Evolutionary conservation across 1,284 basidiomycete genomes (phyloP).

Genomic region (Ganoderma resinaceum): DNA sequence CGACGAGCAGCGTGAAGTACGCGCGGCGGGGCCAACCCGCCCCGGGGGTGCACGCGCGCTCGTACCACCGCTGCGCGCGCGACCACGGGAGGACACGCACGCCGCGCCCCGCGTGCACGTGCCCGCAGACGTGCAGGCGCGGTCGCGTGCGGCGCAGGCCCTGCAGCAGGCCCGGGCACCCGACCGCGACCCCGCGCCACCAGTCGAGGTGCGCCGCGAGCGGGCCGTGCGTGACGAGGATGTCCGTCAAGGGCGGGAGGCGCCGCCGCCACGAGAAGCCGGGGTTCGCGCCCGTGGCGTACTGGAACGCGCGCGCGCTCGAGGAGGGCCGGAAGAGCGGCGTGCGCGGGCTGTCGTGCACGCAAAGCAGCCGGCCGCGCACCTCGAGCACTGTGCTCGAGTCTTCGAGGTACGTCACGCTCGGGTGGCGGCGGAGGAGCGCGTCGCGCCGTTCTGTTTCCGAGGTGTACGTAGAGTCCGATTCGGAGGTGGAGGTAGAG

Average conservation of each 20-base stretch:
- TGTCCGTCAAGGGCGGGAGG: conserved; percentile 43
- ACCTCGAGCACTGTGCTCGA: conserved; percentile 34
- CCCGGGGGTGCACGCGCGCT: conserved; percentile 36
- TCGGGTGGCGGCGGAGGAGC: conserved; percentile 29
- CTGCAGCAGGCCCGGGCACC: conserved; percentile 43
- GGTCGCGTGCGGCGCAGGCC: conserved; percentile 45
- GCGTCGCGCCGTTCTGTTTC: conserved; percentile 5
- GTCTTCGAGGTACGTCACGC: conserved; percentile 42
- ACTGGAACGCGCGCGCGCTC: conserved; percentile 43
- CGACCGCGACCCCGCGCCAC: conserved; percentile 19
- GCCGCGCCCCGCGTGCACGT: conserved; percentile 49
- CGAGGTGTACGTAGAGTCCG: neutral
- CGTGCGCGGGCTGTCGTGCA: conserved; percentile 47
- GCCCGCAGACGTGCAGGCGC: conserved; percentile 48
- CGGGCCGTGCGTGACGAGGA: conserved; percentile 53
- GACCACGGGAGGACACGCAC: conserved; percentile 42
- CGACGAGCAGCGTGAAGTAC: conserved; percentile 21
- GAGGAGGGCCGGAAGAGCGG: conserved; percentile 39
- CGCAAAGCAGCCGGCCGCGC: conserved; percentile 36
- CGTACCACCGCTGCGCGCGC: conserved; percentile 40
- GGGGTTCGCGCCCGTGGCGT: too few species aligned
- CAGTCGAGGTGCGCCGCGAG: conserved; percentile 44
- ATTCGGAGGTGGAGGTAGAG: neutral
- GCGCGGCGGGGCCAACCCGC: conserved; percentile 32
- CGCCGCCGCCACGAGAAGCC: conserved; percentile 31